Percentiles rank a stretch among this genome's conserved stretches.
These are phyloP conservation scores for Hypsizygus marmoreus DNA, from an alignment of 768 basidiomycete genomes.

Conservation along the genomic window DNA sequence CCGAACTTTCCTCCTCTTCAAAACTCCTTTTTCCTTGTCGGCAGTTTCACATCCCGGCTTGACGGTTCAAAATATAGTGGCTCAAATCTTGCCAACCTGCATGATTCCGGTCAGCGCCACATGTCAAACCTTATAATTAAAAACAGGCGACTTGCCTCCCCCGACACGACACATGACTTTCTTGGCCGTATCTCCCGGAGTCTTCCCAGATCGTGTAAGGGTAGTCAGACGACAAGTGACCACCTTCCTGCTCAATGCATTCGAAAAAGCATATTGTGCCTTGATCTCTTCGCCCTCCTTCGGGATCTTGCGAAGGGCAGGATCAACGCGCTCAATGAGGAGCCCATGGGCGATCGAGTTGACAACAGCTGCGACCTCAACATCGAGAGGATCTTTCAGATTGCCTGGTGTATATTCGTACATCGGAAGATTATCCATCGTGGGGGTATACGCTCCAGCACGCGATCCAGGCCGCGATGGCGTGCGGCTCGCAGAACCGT, in stretches of 20 bases:
- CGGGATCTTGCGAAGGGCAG: constrained; percentile 64
- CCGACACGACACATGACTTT: constrained; percentile 93
- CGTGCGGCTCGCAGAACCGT: constrained; percentile 52
- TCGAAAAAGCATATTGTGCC: constrained; percentile 84
- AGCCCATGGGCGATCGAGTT: constrained; percentile 80
- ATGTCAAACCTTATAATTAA: neutral
- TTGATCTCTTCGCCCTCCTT: constrained; percentile 78
- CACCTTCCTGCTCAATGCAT: constrained; percentile 67
- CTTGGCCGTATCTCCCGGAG: constrained; percentile 59
- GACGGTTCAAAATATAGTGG: constrained; percentile 75
- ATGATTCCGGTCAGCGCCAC: constrained; percentile 13
- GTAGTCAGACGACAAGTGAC: constrained; percentile 82
- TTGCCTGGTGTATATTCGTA: constrained; percentile 69
- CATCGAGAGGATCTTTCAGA: constrained; percentile 77
- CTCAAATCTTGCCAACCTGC: constrained; percentile 81
- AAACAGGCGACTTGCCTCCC: constrained; percentile 56
- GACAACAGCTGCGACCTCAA: constrained; percentile 72
- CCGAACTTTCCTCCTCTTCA: neutral
- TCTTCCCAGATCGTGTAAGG: constrained; percentile 59
- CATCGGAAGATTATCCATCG: constrained; percentile 50
- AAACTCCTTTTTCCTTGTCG: neutral
- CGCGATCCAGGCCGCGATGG: constrained; percentile 71
- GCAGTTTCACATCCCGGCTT: constrained; percentile 56
- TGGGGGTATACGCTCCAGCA: constrained; percentile 63
- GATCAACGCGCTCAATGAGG: constrained; percentile 78